Evolutionary conservation across 495 filamentous ascomycete species (phyloP), one percentile per base, ranked within the genome.

Genomic region (Penicillium lividum): DNA sequence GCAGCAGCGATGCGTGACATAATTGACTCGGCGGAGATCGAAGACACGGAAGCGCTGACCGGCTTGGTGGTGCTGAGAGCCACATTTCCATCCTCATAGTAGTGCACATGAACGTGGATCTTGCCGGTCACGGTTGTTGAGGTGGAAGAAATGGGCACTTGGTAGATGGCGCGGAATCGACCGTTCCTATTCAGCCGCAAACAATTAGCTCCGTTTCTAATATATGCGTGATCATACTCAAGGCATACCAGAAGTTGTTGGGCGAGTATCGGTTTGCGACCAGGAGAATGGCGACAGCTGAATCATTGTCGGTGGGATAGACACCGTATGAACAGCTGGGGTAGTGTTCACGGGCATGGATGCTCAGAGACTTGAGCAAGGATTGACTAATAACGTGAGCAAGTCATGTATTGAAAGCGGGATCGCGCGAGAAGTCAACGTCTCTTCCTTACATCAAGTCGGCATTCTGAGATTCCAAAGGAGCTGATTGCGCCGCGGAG

Each of bases 81-180:
- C 45, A 99, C 95, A 67, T 99, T 99, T 42, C 95, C 95, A 74
- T 99, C 95, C 75, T 99, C 95, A 80, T 98, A 99, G 83, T 99
- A 99, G 81, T 99, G 95, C 46, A 99, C 93, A 72, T 81, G 68
- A 69, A 83, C 53, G 75, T 84, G 62, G 73, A 79, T 66, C 52
- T 76, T 77, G 67, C 76, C 75, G 25, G 73, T 74, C 27, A 78
- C 56, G 52, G 73, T 68, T 34, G 75, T 66, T n/a, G 75, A 69
- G 6, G 85, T 75, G 10, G 88, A 88, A 59, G 80, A 78, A 74
- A 89, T 88, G 70, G 88, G 83, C 44, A 77, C 50, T 63, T 72
- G 67, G 77, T 97, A 98, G 50, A 86, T 82, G 42, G 91, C 90
- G 58, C 95, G 91, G 88, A 93, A 97, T 56, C 95, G 90, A 47